A percentile compares a stretch with the other conserved stretches of the same genome.
Conservation (phyloP, 345 rosid species). For the Cardamine resedifolia region DNA sequence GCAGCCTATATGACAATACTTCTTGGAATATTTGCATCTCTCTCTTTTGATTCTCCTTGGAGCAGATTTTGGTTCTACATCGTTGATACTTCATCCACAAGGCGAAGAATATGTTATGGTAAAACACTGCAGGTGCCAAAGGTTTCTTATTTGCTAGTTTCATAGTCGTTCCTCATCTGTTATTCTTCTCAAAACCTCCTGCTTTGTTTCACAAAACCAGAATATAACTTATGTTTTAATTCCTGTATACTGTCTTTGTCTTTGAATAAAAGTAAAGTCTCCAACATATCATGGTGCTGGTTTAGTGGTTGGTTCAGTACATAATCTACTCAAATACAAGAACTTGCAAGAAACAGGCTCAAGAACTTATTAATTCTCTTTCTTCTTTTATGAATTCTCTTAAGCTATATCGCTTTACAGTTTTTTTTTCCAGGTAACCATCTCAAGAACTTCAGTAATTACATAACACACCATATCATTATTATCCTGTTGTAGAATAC, state of each 20-base stretch:
- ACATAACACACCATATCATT: slow-evolving; percentile 28
- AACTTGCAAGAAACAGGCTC: neutral
- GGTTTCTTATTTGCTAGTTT: neutral
- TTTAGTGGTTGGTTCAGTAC: neutral
- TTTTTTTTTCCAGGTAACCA: neutral
- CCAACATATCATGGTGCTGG: neutral
- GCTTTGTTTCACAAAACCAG: neutral
- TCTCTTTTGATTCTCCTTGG: neutral
- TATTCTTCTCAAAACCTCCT: neutral
- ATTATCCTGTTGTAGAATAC: slow-evolving; percentile 8
- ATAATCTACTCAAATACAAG: neutral
- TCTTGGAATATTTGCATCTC: neutral
- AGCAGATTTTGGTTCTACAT: neutral
- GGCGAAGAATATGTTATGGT: neutral
- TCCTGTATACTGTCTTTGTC: neutral
- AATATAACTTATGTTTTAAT: neutral
- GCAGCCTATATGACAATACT: neutral
- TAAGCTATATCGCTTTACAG: slow-evolving; percentile 14
- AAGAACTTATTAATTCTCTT: slow-evolving; percentile 3
- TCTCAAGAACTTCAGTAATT: slow-evolving; percentile 28
- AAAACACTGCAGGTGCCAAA: neutral
- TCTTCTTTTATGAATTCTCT: slow-evolving; percentile 3
- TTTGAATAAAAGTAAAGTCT: slow-evolving; percentile 1
- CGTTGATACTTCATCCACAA: neutral
- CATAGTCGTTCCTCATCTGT: neutral